A percentile compares a stretch with the other conserved stretches of the same genome.
These are phyloP conservation scores for Aspergillus haitiensis DNA, from an alignment of 495 filamentous ascomycete genomes.

Conservation along the genomic window DNA sequence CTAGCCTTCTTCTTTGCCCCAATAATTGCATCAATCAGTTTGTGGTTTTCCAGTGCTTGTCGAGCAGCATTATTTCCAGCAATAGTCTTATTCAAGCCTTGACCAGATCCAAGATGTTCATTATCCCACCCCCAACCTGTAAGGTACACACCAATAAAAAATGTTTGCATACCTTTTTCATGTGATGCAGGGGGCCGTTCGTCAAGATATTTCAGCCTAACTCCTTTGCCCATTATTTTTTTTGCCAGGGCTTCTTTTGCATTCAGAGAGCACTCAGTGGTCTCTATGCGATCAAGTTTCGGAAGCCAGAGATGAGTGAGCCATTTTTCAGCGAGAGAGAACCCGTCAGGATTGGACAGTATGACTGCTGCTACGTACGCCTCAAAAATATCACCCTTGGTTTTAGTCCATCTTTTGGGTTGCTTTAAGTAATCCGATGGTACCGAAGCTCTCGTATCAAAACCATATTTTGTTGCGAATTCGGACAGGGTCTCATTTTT, in stretches of 20 bases:
- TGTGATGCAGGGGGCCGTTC: constrained; percentile 52
- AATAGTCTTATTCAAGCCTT: constrained; percentile 67
- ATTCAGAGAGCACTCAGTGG: constrained; percentile 39
- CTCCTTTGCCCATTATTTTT: constrained; percentile 56
- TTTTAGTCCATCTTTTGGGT: constrained; percentile 61
- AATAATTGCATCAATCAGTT: constrained; percentile 55
- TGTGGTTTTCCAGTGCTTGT: constrained; percentile 60
- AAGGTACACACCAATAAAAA: constrained; percentile 70
- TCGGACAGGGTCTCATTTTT: constrained; percentile 73
- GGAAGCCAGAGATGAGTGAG: constrained; percentile 67
- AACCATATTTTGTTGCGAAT: constrained; percentile 65
- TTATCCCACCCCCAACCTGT: constrained; percentile 71
- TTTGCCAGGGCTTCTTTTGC: constrained; percentile 58
- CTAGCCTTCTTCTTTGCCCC: constrained; percentile 1
- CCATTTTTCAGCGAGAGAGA: constrained; percentile 62
- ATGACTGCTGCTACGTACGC: constrained; percentile 80
- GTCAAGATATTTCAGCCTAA: constrained; percentile 67
- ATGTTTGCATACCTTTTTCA: constrained; percentile 56
- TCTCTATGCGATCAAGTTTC: constrained; percentile 34
- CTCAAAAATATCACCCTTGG: constrained; percentile 82
- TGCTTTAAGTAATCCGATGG: constrained; percentile 42
- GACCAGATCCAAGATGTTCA: constrained; percentile 64
- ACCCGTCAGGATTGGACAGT: constrained; percentile 63
- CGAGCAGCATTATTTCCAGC: constrained; percentile 71
- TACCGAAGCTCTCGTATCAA: constrained; percentile 60